Evolutionary conservation across 176 grass and related monocot genomes (phyloP).

Genomic region (Oryza meyeriana): DNA sequence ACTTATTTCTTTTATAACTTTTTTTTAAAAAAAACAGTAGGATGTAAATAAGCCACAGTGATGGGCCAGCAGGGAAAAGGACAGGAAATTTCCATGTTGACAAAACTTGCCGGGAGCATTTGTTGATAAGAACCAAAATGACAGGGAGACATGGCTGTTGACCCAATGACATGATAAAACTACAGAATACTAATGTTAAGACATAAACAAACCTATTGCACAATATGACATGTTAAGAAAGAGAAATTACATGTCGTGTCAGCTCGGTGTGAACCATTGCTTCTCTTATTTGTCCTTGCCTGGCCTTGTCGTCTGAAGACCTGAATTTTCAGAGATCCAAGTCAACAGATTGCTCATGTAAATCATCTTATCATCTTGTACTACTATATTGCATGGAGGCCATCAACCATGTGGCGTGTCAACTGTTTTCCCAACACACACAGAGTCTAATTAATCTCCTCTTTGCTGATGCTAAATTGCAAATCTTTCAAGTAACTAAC

Average conservation of each 20-base stretch:
- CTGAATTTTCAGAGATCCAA: slow-evolving; percentile 24
- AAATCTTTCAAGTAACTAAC: background rate
- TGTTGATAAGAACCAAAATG: background rate
- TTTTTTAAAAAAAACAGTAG: background rate
- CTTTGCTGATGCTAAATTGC: background rate
- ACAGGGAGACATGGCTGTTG: slow-evolving; percentile 28
- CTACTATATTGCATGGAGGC: slow-evolving; percentile 2
- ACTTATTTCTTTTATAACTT: background rate
- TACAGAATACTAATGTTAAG: background rate
- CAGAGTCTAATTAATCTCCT: background rate
- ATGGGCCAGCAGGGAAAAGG: background rate
- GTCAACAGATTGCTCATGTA: slow-evolving; percentile 9
- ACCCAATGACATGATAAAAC: background rate
- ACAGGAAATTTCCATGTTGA: slow-evolving; percentile 23
- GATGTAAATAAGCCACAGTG: background rate
- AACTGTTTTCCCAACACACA: slow-evolving; percentile 12
- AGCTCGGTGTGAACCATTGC: slow-evolving; percentile 13
- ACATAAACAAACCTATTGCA: slow-evolving; percentile 7
- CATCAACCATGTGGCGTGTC: slow-evolving; percentile 51
- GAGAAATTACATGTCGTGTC: background rate
- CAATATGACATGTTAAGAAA: too few species aligned
- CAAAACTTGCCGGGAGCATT: slow-evolving; percentile 4
- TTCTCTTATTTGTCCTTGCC: slow-evolving; percentile 29
- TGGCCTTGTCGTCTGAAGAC: background rate
- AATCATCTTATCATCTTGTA: background rate